phyloP scores from a whole-genome alignment of 1,284 basidiomycete genomes.

The Laetiporus sulphureus region DNA sequence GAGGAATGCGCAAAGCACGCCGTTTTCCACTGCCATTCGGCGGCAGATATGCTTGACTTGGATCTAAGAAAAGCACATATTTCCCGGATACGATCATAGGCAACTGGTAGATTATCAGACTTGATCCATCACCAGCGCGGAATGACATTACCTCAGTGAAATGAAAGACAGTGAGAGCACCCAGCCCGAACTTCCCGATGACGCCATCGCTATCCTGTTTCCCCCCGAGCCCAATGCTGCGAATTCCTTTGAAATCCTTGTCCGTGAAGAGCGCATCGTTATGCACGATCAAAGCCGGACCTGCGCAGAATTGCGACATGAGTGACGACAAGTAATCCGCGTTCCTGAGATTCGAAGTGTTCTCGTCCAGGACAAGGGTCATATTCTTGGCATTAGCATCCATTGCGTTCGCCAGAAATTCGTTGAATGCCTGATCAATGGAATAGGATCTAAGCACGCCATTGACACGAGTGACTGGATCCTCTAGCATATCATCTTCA shows the following conservation, averaged over 20 bases:
- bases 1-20: constrained; percentile 22
- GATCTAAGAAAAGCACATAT: constrained; percentile 38
- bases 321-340: constrained; percentile 24
- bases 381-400: constrained; percentile 39
- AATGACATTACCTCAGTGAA: constrained; percentile 36
- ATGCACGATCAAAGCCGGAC: constrained; percentile 34
- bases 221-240: constrained; percentile 36
- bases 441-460: constrained; percentile 32
- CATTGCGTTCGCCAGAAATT: constrained; percentile 44
- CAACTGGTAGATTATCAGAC: constrained; percentile 23
- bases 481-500: constrained; percentile 25
- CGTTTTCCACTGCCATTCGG: constrained; percentile 12
- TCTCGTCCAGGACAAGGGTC: constrained; percentile 30
- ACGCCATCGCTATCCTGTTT: constrained; percentile 30
- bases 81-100: constrained; percentile 38
- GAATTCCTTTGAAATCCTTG: constrained; percentile 38
- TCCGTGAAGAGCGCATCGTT: constrained; percentile 36
- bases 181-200: constrained; percentile 45
- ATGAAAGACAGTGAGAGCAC: constrained; percentile 43
- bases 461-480: constrained; percentile 20
- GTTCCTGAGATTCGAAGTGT: constrained; percentile 7
- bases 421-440: constrained; percentile 33
- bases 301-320: constrained; percentile 26
- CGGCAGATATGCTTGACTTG: constrained; percentile 32
- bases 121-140: background rate